A percentile compares a stretch with the other conserved stretches of the same genome.
These are phyloP conservation scores for Tetrapisispora taiwanensis DNA, from an alignment of 805 yeast genomes.

Conservation along the genomic window DNA sequence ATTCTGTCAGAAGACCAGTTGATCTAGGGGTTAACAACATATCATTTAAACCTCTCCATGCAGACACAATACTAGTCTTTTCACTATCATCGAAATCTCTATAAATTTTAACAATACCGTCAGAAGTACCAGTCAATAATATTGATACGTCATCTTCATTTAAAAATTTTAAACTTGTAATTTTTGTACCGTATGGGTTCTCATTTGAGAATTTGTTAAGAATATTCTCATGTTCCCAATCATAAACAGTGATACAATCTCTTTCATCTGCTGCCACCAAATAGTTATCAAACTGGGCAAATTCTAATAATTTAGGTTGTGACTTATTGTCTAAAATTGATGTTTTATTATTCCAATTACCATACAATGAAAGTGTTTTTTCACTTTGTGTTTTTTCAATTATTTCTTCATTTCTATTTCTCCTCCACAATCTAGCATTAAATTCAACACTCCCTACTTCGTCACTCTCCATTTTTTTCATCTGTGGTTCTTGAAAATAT, in stretches of 20 bases:
- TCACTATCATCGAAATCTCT: constrained; percentile 56
- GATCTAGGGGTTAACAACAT: constrained; percentile 69
- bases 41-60: constrained; percentile 92
- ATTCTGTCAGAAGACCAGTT: constrained; percentile 77
- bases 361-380: constrained; percentile 69
- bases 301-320: constrained; percentile 68
- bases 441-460: constrained; percentile 89
- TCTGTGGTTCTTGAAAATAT: constrained; percentile 93
- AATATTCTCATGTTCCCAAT: constrained; percentile 59
- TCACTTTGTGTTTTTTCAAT: constrained; percentile 86
- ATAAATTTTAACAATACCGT: constrained; percentile 85
- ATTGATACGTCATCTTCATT: constrained; percentile 91
- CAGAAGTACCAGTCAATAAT: constrained; percentile 79
- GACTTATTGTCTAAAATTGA: constrained; percentile 58
- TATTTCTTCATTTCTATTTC: constrained; percentile 77
- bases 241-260: constrained; percentile 77
- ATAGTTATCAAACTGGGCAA: constrained; percentile 85
- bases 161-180: constrained; percentile 74
- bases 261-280: constrained; percentile 73
- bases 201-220: constrained; percentile 68
- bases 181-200: constrained; percentile 78
- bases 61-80: constrained; percentile 54
- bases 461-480: constrained; percentile 73
- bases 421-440: constrained; percentile 74
- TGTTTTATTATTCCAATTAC: constrained; percentile 69